These are phyloP conservation scores for Elaeis oleifera DNA, from an alignment of 202 grass and related monocot genomes.

Conservation along the genomic window DNA sequence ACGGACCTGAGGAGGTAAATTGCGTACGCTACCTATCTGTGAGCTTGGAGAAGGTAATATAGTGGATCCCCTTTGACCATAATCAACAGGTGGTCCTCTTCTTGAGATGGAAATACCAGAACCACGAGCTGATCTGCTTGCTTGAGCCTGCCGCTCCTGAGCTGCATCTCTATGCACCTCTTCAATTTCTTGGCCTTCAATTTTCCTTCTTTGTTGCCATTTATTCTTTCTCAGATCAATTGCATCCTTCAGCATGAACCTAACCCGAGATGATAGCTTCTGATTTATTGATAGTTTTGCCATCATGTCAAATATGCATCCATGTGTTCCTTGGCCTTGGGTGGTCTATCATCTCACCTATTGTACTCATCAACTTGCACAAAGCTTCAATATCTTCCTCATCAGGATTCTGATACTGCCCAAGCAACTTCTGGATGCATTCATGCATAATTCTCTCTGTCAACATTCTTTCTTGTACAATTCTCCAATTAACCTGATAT, in stretches of 20 bases:
- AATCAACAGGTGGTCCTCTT: conserved; percentile 53
- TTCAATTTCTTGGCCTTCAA: conserved; percentile 98
- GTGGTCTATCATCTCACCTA: conserved; percentile 97
- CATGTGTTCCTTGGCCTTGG: conserved; percentile 90
- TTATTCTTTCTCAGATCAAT: conserved; percentile 90
- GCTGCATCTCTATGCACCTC: conserved; percentile 95
- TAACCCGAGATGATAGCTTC: conserved; percentile 72
- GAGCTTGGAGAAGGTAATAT: conserved; percentile 46
- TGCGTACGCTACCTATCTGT: conserved; percentile 40
- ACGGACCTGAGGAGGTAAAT: conserved; percentile 42
- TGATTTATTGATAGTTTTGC: conserved; percentile 49
- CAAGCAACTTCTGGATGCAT: conserved; percentile 86
- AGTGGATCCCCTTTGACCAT: conserved; percentile 40
- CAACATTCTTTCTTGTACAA: conserved; percentile 93
- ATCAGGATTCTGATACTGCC: conserved; percentile 48
- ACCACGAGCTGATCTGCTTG: conserved; percentile 65
- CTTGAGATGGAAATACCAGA: conserved; percentile 46
- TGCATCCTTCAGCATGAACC: conserved; percentile 82
- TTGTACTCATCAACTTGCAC: conserved; percentile 99
- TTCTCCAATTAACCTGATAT: conserved; percentile 96
- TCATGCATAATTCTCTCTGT: conserved; percentile 99
- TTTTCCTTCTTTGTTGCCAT: conserved; percentile 93
- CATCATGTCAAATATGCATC: conserved; percentile 84
- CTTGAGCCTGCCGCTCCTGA: conserved; percentile 84
- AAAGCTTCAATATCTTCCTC: conserved; percentile 92